A percentile compares a stretch with the other conserved stretches of the same genome.
Conservation (phyloP, 768 basidiomycete species). For the Neoboletus magnificus region DNA sequence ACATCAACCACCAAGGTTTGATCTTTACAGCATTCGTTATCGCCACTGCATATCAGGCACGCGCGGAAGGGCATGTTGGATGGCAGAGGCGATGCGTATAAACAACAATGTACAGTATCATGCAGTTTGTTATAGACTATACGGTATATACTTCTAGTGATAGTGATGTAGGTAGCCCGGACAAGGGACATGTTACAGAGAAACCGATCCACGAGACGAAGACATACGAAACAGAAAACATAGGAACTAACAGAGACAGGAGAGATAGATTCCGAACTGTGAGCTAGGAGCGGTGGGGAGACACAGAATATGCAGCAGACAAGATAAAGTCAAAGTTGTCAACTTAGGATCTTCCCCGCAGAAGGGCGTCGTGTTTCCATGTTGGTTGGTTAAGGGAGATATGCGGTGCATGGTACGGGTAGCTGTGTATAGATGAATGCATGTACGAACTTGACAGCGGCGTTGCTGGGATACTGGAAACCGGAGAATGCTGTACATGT, state of each 20-base stretch:
- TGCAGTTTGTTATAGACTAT: conserved; percentile 29
- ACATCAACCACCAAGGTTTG: conserved; percentile 6
- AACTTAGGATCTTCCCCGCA: conserved; percentile 35
- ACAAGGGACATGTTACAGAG: conserved; percentile 23
- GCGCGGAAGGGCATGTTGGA: conserved; percentile 9
- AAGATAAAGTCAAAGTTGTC: background rate
- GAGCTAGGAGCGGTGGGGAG: background rate
- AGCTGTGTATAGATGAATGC: conserved; percentile 40
- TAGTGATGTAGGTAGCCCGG: conserved; percentile 19
- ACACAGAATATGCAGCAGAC: background rate
- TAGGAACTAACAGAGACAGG: background rate
- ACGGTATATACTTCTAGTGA: conserved; percentile 31
- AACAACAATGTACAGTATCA: conserved; percentile 34
- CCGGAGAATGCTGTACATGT: conserved; percentile 30
- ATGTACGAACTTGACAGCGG: conserved; percentile 38
- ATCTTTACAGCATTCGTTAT: conserved; percentile 12
- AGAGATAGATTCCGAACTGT: background rate
- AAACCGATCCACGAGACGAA: conserved; percentile 16
- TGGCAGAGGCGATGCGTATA: conserved; percentile 19
- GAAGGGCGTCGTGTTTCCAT: conserved; percentile 46
- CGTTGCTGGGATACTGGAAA: conserved; percentile 31
- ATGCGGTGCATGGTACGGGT: conserved; percentile 39
- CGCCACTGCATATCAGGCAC: conserved; percentile 27
- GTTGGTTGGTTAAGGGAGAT: conserved; percentile 37
- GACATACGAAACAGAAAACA: conserved; percentile 8